phyloP scores from a whole-genome alignment of 257 asterid genomes.

The Buddleja alternifolia region DNA sequence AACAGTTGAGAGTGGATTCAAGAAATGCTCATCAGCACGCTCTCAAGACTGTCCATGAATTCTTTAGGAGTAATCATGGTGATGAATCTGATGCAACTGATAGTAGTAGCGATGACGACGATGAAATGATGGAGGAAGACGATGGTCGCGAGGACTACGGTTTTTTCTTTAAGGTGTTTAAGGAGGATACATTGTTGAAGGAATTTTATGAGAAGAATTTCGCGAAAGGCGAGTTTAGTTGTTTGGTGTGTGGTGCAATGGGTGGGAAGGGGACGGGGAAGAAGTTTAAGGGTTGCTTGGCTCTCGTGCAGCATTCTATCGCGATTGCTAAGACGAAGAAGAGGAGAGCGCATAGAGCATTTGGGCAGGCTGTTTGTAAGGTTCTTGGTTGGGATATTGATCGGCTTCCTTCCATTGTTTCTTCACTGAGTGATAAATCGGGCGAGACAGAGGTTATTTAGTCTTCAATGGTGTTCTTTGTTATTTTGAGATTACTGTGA shows the following conservation, averaged over 20 bases:
- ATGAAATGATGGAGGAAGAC: conserved; percentile 44
- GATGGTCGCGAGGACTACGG: conserved; percentile 30
- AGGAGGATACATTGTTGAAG: conserved; percentile 52
- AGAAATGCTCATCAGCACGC: conserved; percentile 54
- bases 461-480: neutral
- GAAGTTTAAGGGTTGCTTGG: conserved; percentile 65
- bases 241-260: conserved; percentile 72
- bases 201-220: conserved; percentile 53
- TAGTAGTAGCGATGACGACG: conserved; percentile 47
- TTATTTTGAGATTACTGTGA: neutral
- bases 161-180: conserved; percentile 55
- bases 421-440: conserved; percentile 37
- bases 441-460: conserved; percentile 34
- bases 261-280: conserved; percentile 53
- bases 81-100: conserved; percentile 38
- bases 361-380: conserved; percentile 68
- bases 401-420: conserved; percentile 50
- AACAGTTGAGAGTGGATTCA: conserved; percentile 34
- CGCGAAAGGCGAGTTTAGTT: conserved; percentile 57
- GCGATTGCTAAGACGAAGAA: conserved; percentile 54
- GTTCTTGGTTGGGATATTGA: conserved; percentile 82
- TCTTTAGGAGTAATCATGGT: conserved; percentile 27
- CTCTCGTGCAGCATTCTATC: conserved; percentile 74
- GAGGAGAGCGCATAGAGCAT: conserved; percentile 65
- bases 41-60: conserved; percentile 37